Base-by-base conservation (phyloP, 2,329 filamentous ascomycete species). In the Beauveria medogensis region DNA sequence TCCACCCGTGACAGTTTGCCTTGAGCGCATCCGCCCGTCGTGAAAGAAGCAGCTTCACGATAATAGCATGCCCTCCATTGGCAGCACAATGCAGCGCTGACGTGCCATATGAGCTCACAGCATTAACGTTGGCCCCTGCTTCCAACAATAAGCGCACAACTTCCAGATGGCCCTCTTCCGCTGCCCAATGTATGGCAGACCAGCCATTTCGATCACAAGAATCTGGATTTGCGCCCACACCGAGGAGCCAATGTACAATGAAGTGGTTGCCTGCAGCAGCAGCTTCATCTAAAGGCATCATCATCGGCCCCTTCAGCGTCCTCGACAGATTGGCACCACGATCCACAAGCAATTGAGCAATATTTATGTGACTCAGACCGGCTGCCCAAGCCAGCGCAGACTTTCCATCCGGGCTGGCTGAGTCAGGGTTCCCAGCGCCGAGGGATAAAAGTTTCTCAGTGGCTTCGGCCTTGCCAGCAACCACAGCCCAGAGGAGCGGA, bases 41-140 rank as follows among this genome's bases (percentile, higher is more conserved):
- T 30, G 28, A 30, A 50, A 67, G 40, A 28, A 67, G 54, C 20
- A 67, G 30, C 26, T 56, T 61, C 10, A 64, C 59, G 10, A 55
- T 53, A 10, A 60, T 58, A 24, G 24, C 2, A 48, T 65, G 30
- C 14, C 65, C 64, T n/a, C 56, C 56, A 51, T 60, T 59, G 40
- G 64, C 47, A 55, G 65, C 69, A 52, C 65, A 65, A 43, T 66
- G 63, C 46, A 71, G 54, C 57, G 66, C 59, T 51, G 64, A 65
- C 16, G 63, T 66, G 61, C 63, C 64, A 48, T 63, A 64, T 40
- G 59, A 63, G 43, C 43, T 46, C 5, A 12, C n/a, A 8, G 43
- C 12, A 22, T 20, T 22, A 24, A 46, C 22, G 7, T 66, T 60
- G 57, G 66, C 66, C 50, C 63, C 65, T 28, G 37, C 47, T 14